Conservation (phyloP, 78 protist species). For the Ministeria vibrans region DNA sequence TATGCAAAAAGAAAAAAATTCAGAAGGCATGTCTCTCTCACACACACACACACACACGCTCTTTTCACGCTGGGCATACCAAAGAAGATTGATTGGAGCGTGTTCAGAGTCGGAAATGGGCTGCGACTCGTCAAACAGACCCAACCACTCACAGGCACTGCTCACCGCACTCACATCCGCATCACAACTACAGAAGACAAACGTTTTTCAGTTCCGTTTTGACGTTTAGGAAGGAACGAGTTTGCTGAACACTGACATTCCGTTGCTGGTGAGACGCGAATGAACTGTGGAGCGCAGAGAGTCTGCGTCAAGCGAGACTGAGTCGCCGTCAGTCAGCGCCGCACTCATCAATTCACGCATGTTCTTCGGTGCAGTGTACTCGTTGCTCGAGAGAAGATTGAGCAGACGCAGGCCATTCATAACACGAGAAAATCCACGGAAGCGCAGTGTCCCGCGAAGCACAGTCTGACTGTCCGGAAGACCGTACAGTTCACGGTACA, state of each 20-base stretch:
- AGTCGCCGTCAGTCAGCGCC: not conserved
- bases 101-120: too few species aligned
- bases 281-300: too few species aligned
- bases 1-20: not conserved
- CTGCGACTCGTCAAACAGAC: too few species aligned
- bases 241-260: not conserved
- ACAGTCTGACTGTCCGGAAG: conserved; percentile 24
- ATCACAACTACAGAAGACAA: not conserved
- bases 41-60: not conserved
- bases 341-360: not conserved
- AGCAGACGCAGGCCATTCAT: not conserved
- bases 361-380: not conserved
- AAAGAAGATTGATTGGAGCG: too few species aligned
- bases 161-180: not conserved
- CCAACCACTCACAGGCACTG: not conserved
- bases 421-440: not conserved
- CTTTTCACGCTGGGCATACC: too few species aligned
- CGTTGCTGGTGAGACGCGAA: not conserved
- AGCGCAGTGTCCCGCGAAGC: conserved; percentile 64
- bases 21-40: not conserved
- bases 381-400: not conserved
- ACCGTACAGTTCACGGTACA: conserved; percentile 37
- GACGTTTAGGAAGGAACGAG: not conserved
- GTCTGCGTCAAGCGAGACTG: not conserved
- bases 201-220: not conserved